Conservation (phyloP, 225 moss, liverwort and hornwort species). For the Bryum argenteum region DNA sequence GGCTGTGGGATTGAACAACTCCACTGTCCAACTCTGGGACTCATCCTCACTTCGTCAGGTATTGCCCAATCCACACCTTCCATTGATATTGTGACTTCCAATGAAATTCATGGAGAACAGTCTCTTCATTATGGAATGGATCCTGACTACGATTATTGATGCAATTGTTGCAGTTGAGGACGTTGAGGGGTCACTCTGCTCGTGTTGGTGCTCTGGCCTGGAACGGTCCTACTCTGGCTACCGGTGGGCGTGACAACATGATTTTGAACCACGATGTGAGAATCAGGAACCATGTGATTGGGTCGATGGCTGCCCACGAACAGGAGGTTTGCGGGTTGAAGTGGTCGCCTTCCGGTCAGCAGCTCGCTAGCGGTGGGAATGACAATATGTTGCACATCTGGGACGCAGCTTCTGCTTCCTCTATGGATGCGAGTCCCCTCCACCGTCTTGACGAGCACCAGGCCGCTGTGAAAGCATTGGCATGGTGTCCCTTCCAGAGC, state of each 20-base stretch:
- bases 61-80: not conserved
- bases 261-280: conserved; percentile 93
- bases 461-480: conserved; percentile 93
- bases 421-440: conserved; percentile 43
- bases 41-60: conserved; percentile 69
- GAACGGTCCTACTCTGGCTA: conserved; percentile 76
- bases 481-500: conserved; percentile 93
- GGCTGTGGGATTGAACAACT: conserved; percentile 84
- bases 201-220: conserved; percentile 91
- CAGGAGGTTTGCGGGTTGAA: conserved; percentile 92
- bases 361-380: conserved; percentile 94
- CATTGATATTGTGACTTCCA: not conserved
- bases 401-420: conserved; percentile 60
- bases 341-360: conserved; percentile 91
- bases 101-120: too few relatives aligned
- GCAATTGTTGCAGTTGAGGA: conserved; percentile 54
- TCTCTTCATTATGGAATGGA: too few relatives aligned
- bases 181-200: conserved; percentile 67
- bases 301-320: conserved; percentile 49
- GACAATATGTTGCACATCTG: conserved; percentile 92
- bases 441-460: conserved; percentile 84
- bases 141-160: not conserved
- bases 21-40: conserved; percentile 85
- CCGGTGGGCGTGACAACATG: conserved; percentile 86
- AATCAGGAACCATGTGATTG: conserved; percentile 63